Evolutionary conservation across 169 alveolate genomes (phyloP).

Genomic region (Eimeria falciformis): DNA sequence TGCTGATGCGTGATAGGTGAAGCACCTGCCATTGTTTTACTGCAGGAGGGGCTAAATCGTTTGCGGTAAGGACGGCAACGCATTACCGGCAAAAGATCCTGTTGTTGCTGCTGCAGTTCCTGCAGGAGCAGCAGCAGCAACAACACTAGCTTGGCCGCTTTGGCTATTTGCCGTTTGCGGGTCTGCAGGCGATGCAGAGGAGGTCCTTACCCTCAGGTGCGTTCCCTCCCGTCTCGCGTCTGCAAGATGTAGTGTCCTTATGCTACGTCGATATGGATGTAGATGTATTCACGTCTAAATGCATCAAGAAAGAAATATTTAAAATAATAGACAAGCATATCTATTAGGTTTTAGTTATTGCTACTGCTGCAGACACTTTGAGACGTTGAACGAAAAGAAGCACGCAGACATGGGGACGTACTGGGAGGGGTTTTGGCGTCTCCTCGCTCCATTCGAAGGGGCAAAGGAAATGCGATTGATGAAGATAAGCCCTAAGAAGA

Average conservation of each 20-base stretch:
- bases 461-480: not conserved
- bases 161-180: conserved; percentile 20
- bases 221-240: not conserved
- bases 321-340: too few species aligned
- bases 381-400: not conserved
- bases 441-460: not conserved
- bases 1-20: conserved; percentile 4
- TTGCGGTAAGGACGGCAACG: not conserved
- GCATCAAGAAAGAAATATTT: too few species aligned
- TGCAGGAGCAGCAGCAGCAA: not conserved
- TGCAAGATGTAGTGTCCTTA: too few species aligned
- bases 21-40: conserved; percentile 1
- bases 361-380: conserved; percentile 26
- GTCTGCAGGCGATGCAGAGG: conserved; percentile 40
- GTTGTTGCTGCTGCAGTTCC: not conserved
- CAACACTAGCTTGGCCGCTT: conserved; percentile 24
- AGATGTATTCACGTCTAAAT: too few species aligned
- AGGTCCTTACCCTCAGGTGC: not conserved
- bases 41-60: not conserved
- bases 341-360: not conserved
- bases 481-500: not conserved
- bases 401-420: not conserved
- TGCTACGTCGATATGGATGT: too few species aligned
- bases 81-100: not conserved
- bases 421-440: conserved; percentile 14